Evolutionary conservation across 208 protist species (phyloP).

Genomic region (Lotmaria passim): DNA sequence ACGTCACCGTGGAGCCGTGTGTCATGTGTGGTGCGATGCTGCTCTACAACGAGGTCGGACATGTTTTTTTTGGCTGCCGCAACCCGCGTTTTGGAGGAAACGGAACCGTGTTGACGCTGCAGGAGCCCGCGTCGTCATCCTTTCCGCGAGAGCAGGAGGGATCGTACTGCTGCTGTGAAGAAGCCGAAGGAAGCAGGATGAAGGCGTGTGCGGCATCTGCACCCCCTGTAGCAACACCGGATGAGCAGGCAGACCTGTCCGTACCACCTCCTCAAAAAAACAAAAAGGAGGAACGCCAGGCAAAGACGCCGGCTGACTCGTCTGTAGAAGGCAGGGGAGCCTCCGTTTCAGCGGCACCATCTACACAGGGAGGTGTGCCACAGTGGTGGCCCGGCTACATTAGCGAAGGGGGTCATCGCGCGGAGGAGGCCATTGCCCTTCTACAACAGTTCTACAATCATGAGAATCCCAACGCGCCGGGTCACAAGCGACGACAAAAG

Average conservation of each 20-base stretch:
- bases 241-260: too few species aligned
- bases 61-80: conserved; percentile 91
- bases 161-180: too few species aligned
- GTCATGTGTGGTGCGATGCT: conserved; percentile 96
- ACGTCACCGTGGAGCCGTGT: conserved; percentile 96
- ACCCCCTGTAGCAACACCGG: too few species aligned
- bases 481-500: conserved; percentile 73
- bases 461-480: conserved; percentile 83
- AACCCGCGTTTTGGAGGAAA: conserved; percentile 96
- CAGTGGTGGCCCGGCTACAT: conserved; percentile 43
- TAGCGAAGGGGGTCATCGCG: conserved; percentile 72
- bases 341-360: too few species aligned
- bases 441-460: conserved; percentile 83
- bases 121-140: conserved; percentile 25
- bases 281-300: too few species aligned
- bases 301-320: too few species aligned
- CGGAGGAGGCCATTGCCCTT: conserved; percentile 63
- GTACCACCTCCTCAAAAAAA: too few species aligned
- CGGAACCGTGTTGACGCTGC: conserved; percentile 86
- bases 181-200: too few species aligned
- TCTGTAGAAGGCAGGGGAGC: too few species aligned
- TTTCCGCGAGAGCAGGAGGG: too few species aligned
- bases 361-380: too few species aligned
- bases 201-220: too few species aligned
- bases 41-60: conserved; percentile 61